Evolutionary conservation across 2,329 filamentous ascomycete genomes (phyloP), one percentile per base, ranked within the genome.

Genomic region (Hirsutella thompsonii): DNA sequence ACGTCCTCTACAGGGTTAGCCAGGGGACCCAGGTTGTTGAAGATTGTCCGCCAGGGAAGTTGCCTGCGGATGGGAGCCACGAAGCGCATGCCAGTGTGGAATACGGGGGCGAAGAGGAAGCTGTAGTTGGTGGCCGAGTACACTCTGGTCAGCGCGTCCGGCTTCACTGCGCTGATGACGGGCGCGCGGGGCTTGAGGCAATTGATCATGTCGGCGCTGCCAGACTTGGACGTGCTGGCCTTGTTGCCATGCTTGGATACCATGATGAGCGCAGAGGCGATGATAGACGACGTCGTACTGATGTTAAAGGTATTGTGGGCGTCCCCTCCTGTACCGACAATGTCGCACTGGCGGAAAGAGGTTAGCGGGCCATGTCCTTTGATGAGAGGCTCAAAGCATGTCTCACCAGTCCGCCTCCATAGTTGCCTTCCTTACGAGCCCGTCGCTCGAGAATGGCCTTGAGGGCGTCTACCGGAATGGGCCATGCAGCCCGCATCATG

Each of bases 261-360:
- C 53, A 93, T 72, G 29, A 98, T 74, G 21, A 93, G 69, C 4
- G 88, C 79, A 5, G 88, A 93, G 37, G 86, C 87, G 38, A 98
- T 69, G 55, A 98, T 95, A 16, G 88, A 94, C 2, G 92, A 79
- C 6, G 92, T 94, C 4, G 92, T 98, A 52, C 83, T 92, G 58
- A 98, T 90, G 62, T 98, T 98, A 77, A 94, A 98, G 28, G 92
- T 98, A 61, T 94, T 87, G 70, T 96, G 89, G 18, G 83, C 82
- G 66, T 98, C 92, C 55, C 92, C 92, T 49, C 92, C 92, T 8
- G 92, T 98, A 51, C 92, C 92, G 44, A 98, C 92, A 58, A 98
- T 96, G 61, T 98, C 92, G 59, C 89, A 79, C 68, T 78, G 44
- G 14, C 21, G 18, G 19, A 8, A 20, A 20, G 19, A 20, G 37